Conservation (phyloP, 2,329 filamentous ascomycete genomes). For the Pestalotiopsis sp. region DNA sequence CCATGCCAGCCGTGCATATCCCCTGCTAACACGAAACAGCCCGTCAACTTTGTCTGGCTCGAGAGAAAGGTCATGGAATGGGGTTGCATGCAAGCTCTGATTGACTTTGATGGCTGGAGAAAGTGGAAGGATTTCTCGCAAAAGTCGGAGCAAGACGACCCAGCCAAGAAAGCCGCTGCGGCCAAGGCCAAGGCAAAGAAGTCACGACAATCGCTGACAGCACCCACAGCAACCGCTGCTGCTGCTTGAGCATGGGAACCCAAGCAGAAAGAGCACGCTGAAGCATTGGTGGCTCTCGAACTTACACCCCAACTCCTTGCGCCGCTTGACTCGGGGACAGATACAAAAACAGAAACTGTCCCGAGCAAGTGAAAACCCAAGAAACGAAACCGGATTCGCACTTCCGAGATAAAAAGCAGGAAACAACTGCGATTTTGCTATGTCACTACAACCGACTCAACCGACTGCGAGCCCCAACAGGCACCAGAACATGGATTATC, state of each 20-base stretch:
- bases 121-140: conserved; percentile 87
- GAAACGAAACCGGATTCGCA: neutral
- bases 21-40: conserved; percentile 52
- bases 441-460: neutral
- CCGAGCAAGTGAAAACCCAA: neutral
- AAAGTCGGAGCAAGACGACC: conserved; percentile 44
- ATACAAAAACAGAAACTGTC: neutral
- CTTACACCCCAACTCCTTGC: neutral
- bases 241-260: neutral
- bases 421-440: neutral
- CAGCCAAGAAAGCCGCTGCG: conserved; percentile 40
- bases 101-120: conserved; percentile 97
- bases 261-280: neutral
- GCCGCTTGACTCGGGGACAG: neutral
- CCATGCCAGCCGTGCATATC: neutral
- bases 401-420: neutral
- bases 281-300: neutral
- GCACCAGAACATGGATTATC: neutral
- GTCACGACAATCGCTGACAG: conserved; percentile 40
- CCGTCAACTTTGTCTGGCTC: conserved; percentile 96
- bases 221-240: conserved; percentile 17
- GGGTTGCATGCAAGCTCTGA: conserved; percentile 99
- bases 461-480: neutral
- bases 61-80: conserved; percentile 98
- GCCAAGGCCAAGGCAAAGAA: conserved; percentile 44